phyloP scores from a whole-genome alignment of 345 rosid genomes.

The Syzygium grande region DNA sequence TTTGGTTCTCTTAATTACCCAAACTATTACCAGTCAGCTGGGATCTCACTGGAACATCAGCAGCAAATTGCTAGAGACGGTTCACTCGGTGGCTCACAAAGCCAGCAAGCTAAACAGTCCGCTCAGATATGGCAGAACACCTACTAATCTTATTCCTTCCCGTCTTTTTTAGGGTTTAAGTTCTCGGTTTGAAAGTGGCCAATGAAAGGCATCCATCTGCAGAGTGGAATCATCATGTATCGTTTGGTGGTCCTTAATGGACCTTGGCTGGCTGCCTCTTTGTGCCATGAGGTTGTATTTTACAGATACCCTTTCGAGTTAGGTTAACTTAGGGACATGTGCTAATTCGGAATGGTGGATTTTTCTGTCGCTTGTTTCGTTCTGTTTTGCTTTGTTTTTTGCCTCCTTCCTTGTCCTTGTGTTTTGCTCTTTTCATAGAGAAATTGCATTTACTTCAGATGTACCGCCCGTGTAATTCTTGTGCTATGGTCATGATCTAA shows the following conservation, averaged over 20 bases:
- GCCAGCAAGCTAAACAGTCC: constrained; percentile 77
- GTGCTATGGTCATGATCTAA: background rate
- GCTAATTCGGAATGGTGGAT: constrained; percentile 32
- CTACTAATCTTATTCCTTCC: constrained; percentile 40
- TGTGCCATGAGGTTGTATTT: constrained; percentile 47
- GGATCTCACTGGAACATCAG: constrained; percentile 77
- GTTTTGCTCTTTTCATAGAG: constrained; percentile 5
- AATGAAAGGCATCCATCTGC: background rate
- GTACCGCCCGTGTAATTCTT: background rate
- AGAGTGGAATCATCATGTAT: background rate
- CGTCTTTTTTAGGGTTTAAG: constrained; percentile 45
- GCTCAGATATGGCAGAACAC: constrained; percentile 94
- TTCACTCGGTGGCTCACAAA: constrained; percentile 51
- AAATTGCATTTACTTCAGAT: background rate
- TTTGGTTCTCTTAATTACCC: constrained; percentile 76
- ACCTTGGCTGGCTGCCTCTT: constrained; percentile 34
- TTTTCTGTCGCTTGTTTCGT: background rate
- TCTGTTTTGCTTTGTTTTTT: background rate
- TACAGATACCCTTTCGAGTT: constrained; percentile 25
- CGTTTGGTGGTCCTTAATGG: constrained; percentile 12
- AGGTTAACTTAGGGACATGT: constrained; percentile 44
- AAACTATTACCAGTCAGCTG: constrained; percentile 73
- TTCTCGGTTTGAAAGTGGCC: constrained; percentile 25
- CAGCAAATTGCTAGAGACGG: constrained; percentile 87
- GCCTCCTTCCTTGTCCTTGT: background rate